Evolutionary conservation across 176 grass and related monocot genomes (phyloP).

Genomic region (Tillandsia leiboldiana): DNA sequence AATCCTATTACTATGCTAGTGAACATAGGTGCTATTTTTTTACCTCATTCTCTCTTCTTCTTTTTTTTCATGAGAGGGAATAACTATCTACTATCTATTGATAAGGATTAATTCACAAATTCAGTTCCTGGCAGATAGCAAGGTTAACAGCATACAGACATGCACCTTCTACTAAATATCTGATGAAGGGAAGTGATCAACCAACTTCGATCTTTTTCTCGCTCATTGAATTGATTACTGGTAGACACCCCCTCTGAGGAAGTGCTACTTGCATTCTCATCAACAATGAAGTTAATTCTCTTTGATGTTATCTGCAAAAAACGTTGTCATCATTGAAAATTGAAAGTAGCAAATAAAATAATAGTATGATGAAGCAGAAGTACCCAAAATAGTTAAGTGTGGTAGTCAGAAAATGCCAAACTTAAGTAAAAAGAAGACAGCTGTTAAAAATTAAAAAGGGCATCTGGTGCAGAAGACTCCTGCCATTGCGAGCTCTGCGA

Average conservation of each 20-base stretch:
- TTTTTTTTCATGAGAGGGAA: too few species aligned
- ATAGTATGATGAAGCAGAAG: background rate
- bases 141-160: conserved; percentile 14
- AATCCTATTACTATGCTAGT: too few species aligned
- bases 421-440: conserved; percentile 2
- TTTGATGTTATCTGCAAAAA: conserved; percentile 79
- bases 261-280: conserved; percentile 41
- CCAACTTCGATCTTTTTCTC: conserved; percentile 93
- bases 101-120: background rate
- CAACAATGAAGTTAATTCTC: conserved; percentile 93
- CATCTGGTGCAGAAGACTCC: background rate
- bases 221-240: conserved; percentile 46
- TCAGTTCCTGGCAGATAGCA: background rate
- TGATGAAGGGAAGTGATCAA: conserved; percentile 94
- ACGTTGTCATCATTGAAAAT: background rate
- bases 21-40: too few species aligned
- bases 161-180: conserved; percentile 93
- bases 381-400: too few species aligned
- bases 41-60: too few species aligned
- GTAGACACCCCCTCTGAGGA: conserved; percentile 36
- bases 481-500: too few species aligned
- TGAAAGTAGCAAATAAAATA: background rate
- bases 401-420: too few species aligned
- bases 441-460: conserved; percentile 20
- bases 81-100: too few species aligned